These are phyloP conservation scores for Phytophthora uliginosa DNA, from an alignment of 352 stramenopile species.

Conservation along the genomic window DNA sequence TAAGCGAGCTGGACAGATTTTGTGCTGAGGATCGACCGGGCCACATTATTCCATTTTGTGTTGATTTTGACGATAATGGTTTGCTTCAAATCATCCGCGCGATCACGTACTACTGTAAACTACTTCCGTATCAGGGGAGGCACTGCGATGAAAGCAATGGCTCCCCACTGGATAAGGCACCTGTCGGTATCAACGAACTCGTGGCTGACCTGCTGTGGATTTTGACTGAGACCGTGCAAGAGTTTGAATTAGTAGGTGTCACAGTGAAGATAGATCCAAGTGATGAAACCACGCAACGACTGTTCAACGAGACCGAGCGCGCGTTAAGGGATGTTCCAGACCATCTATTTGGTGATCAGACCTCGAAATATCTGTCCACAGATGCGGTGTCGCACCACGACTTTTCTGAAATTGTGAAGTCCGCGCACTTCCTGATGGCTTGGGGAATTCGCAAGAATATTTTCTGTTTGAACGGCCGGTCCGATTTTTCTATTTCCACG, in stretches of 20 bases:
- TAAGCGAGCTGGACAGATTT: conserved; percentile 53
- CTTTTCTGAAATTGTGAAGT: conserved; percentile 35
- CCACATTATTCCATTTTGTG: conserved; percentile 72
- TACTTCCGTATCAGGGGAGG: conserved; percentile 8
- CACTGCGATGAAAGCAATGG: not conserved
- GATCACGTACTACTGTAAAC: conserved; percentile 31
- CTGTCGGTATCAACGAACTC: conserved; percentile 19
- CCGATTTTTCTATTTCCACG: conserved; percentile 34
- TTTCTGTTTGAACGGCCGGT: conserved; percentile 34
- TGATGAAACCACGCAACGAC: conserved; percentile 28
- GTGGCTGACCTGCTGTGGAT: conserved; percentile 43
- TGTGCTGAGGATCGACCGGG: conserved; percentile 48
- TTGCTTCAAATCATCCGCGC: conserved; percentile 47
- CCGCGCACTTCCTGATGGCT: conserved; percentile 46
- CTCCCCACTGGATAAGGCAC: not conserved
- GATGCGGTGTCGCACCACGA: conserved; percentile 11
- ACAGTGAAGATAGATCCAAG: conserved; percentile 23
- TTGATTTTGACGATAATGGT: conserved; percentile 65
- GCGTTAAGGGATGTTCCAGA: conserved; percentile 25
- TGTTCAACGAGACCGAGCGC: conserved; percentile 39
- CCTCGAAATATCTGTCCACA: not conserved
- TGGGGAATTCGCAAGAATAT: conserved; percentile 55
- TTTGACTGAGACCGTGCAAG: conserved; percentile 40
- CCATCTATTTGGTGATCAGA: conserved; percentile 21
- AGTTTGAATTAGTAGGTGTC: conserved; percentile 54